Evolutionary conservation across 768 basidiomycete species (phyloP).

Genomic region (Tephrocybe rancida): DNA sequence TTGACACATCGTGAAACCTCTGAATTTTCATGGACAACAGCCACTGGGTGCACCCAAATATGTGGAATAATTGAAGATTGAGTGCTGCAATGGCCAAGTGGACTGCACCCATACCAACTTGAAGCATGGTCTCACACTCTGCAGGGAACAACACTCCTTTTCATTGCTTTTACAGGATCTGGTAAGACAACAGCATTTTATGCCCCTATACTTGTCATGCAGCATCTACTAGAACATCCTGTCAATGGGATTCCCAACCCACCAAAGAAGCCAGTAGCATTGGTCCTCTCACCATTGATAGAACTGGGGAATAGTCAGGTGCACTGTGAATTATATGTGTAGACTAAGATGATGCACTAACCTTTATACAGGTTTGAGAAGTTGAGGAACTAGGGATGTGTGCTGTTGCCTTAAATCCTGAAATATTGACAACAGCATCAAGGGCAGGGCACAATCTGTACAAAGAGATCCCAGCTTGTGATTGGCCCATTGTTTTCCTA

Average conservation of each 20-base stretch:
- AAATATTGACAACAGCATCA: slow-evolving; percentile 14
- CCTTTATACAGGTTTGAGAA: slow-evolving; percentile 13
- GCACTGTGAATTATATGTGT: neutral
- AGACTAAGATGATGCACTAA: neutral
- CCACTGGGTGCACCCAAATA: slow-evolving; percentile 10
- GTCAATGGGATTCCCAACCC: slow-evolving; percentile 7
- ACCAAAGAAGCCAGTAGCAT: slow-evolving; percentile 14
- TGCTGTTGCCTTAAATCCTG: slow-evolving; percentile 20
- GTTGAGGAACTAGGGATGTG: slow-evolving; percentile 18
- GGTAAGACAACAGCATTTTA: slow-evolving; percentile 23
- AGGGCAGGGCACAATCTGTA: slow-evolving; percentile 19
- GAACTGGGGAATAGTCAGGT: slow-evolving; percentile 26
- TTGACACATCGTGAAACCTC: neutral
- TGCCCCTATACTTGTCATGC: slow-evolving; percentile 18
- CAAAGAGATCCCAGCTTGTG: slow-evolving; percentile 18
- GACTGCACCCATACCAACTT: slow-evolving; percentile 16
- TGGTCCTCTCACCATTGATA: slow-evolving; percentile 24
- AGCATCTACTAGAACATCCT: slow-evolving; percentile 14
- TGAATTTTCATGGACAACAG: slow-evolving; percentile 16
- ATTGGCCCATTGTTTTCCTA: slow-evolving; percentile 23
- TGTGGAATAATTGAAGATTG: slow-evolving; percentile 14
- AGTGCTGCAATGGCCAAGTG: slow-evolving; percentile 20
- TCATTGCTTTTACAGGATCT: slow-evolving; percentile 21
- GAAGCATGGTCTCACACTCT: slow-evolving; percentile 22
- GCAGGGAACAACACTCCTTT: slow-evolving; percentile 15